A percentile compares a stretch with the other conserved stretches of the same genome.
Conservation (phyloP, 2,329 filamentous ascomycete genomes). For the Proliferodiscus dingleyae region DNA sequence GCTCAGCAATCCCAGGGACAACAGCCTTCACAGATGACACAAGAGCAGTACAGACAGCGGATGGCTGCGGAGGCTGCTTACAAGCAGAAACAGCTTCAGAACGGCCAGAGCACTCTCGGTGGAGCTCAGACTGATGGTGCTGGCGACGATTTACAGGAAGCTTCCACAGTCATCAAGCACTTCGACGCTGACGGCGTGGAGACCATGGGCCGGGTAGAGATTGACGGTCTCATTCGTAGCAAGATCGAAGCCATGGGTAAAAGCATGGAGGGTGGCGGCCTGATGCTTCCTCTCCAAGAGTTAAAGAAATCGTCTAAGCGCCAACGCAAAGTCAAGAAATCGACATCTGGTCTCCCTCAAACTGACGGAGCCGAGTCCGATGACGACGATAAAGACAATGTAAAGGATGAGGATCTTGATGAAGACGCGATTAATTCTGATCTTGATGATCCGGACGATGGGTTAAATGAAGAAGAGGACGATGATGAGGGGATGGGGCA, state of each 20-base stretch:
- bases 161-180: slow-evolving; percentile 54
- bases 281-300: slow-evolving; percentile 63
- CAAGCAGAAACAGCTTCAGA: slow-evolving; percentile 32
- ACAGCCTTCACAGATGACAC: slow-evolving; percentile 20
- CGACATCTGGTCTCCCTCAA: slow-evolving; percentile 34
- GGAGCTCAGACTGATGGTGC: slow-evolving; percentile 71
- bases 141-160: slow-evolving; percentile 48
- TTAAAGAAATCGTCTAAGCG: slow-evolving; percentile 33
- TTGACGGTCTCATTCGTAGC: slow-evolving; percentile 65
- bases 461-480: slow-evolving; percentile 76
- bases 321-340: slow-evolving; percentile 27
- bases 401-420: slow-evolving; percentile 57
- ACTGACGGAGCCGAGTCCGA: slow-evolving; percentile 54
- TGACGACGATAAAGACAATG: slow-evolving; percentile 57
- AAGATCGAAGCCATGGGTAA: slow-evolving; percentile 62
- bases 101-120: slow-evolving; percentile 26
- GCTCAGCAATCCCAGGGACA: slow-evolving; percentile 11
- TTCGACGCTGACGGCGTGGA: slow-evolving; percentile 49
- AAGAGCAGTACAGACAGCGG: slow-evolving; percentile 27
- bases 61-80: slow-evolving; percentile 31
- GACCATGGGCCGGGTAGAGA: slow-evolving; percentile 53
- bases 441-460: slow-evolving; percentile 89
- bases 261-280: slow-evolving; percentile 66
- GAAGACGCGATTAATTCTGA: slow-evolving; percentile 99
- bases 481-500: slow-evolving; percentile 79